Percentiles rank a stretch among this genome's conserved stretches.
These are phyloP conservation scores for Hypoxylon sp. DNA, from an alignment of 2,329 filamentous ascomycete genomes.

Conservation along the genomic window DNA sequence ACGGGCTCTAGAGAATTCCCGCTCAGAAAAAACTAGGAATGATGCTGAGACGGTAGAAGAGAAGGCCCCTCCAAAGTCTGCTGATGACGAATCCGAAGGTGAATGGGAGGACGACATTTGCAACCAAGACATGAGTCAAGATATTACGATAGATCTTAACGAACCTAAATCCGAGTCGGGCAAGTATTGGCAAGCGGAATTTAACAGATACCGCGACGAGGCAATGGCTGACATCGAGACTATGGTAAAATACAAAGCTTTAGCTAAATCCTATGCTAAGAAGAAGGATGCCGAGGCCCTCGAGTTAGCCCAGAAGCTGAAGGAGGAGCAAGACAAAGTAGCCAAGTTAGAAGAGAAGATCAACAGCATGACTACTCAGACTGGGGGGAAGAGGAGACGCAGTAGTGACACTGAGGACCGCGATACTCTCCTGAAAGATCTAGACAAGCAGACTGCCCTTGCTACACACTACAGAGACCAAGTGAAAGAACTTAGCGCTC, in stretches of 20 bases:
- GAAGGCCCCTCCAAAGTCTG: constrained; percentile 20
- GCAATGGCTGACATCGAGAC: constrained; percentile 82
- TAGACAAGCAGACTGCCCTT: constrained; percentile 71
- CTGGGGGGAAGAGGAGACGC: constrained; percentile 59
- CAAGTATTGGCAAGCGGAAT: constrained; percentile 85
- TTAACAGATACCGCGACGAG: constrained; percentile 79
- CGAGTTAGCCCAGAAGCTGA: constrained; percentile 75
- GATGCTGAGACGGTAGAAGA: constrained; percentile 46
- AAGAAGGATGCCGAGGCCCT: constrained; percentile 81
- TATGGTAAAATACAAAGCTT: constrained; percentile 83
- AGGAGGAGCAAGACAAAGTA: constrained; percentile 77
- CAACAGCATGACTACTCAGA: constrained; percentile 71
- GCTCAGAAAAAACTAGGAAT: constrained; percentile 46
- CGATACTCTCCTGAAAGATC: constrained; percentile 65
- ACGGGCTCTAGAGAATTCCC: constrained; percentile 53
- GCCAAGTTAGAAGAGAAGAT: constrained; percentile 74
- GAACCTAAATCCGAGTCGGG: constrained; percentile 82
- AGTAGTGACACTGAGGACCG: constrained; percentile 61
- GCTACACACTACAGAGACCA: constrained; percentile 71
- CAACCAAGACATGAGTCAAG: constrained; percentile 62
- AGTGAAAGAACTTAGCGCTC: constrained; percentile 70
- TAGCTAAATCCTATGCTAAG: constrained; percentile 83
- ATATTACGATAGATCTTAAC: constrained; percentile 79
- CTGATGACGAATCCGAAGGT: constrained; percentile 56
- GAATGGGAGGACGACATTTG: constrained; percentile 69